A percentile compares a stretch with the other conserved stretches of the same genome.
Evolutionary conservation across 2,329 filamentous ascomycete species (phyloP).

Genomic region (Pseudogymnoascus sp.): DNA sequence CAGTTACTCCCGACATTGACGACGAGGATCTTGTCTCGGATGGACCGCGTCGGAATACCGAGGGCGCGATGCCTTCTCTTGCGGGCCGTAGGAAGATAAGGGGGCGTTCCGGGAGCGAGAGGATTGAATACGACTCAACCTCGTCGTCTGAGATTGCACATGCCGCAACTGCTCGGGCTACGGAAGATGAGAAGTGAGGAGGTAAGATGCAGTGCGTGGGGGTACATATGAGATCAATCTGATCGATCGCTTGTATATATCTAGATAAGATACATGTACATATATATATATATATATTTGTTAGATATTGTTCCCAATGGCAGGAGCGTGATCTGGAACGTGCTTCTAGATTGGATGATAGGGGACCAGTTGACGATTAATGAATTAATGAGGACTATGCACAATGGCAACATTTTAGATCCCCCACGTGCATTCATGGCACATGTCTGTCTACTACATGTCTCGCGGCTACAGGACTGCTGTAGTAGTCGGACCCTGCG

Average conservation of each 20-base stretch:
- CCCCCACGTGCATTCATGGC: not conserved
- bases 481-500: not conserved
- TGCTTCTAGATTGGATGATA: not conserved
- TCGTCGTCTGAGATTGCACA: slow-evolving; percentile 3
- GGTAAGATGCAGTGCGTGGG: not conserved
- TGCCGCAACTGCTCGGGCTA: not conserved
- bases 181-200: not conserved
- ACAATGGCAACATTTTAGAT: not conserved
- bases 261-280: slow-evolving; percentile 3
- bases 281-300: slow-evolving; percentile 1
- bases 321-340: not conserved
- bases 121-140: not conserved
- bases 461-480: not conserved
- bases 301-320: not conserved
- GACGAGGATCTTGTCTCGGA: not conserved
- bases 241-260: not conserved
- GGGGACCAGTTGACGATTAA: not conserved
- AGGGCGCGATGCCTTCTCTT: not conserved
- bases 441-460: not conserved
- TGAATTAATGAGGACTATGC: not conserved
- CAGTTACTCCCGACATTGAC: not conserved
- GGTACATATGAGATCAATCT: not conserved
- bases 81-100: not conserved
- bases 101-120: not conserved
- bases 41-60: not conserved